These are phyloP conservation scores for Starmerella vaccinii DNA, from an alignment of 805 yeast genomes.

Conservation along the genomic window DNA sequence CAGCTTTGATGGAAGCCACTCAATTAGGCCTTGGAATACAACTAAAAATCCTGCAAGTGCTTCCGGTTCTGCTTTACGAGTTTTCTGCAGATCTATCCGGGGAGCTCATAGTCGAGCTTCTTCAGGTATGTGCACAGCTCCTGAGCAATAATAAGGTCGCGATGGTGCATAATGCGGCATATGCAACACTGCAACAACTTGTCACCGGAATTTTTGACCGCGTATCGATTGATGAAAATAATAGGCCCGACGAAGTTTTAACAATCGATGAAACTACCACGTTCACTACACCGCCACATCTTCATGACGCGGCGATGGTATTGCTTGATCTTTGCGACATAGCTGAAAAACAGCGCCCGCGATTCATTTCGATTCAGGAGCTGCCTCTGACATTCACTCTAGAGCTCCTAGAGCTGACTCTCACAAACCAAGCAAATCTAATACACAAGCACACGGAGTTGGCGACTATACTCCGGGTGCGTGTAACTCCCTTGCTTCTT, in stretches of 20 bases:
- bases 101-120: constrained; percentile 44
- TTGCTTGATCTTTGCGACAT: constrained; percentile 64
- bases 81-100: constrained; percentile 51
- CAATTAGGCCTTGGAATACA: constrained; percentile 73
- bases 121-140: constrained; percentile 61
- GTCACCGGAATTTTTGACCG: constrained; percentile 69
- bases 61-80: constrained; percentile 62
- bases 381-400: constrained; percentile 59
- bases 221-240: constrained; percentile 31
- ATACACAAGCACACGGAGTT: constrained; percentile 56
- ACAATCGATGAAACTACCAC: constrained; percentile 33
- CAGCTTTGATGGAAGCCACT: constrained; percentile 62
- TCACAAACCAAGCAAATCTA: constrained; percentile 49
- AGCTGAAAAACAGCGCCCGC: constrained; percentile 48
- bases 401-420: constrained; percentile 71
- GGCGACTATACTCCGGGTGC: constrained; percentile 51
- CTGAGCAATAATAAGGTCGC: constrained; percentile 59
- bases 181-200: constrained; percentile 84
- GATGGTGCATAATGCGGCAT: constrained; percentile 79
- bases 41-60: constrained; percentile 69
- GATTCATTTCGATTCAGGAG: constrained; percentile 42
- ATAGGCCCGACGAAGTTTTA: constrained; percentile 5
- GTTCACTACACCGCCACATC: constrained; percentile 39
- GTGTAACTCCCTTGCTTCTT: constrained; percentile 66
- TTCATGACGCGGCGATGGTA: constrained; percentile 60